Evolutionary conservation across 345 rosid genomes (phyloP).

Genomic region (Pelargonium nanum): DNA sequence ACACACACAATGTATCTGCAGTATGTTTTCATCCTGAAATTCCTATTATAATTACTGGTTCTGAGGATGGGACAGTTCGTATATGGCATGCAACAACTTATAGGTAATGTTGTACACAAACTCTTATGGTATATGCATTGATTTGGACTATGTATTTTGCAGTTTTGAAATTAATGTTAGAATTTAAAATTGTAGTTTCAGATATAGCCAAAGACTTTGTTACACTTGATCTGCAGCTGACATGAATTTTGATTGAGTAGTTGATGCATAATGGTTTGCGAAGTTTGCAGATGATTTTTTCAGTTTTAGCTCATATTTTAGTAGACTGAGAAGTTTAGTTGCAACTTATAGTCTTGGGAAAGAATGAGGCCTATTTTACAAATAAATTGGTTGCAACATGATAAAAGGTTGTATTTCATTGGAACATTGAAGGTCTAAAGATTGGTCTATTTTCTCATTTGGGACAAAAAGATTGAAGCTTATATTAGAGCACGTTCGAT

Average conservation of each 20-base stretch:
- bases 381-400: background rate
- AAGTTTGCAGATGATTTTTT: too few relatives aligned
- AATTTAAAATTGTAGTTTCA: background rate
- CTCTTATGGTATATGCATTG: background rate
- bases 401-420: too few relatives aligned
- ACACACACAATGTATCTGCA: conserved; percentile 76
- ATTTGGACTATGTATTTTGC: background rate
- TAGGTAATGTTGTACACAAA: conserved; percentile 27
- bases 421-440: too few relatives aligned
- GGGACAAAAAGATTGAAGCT: too few relatives aligned
- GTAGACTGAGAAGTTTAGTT: too few relatives aligned
- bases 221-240: too few relatives aligned
- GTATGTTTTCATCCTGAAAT: conserved; percentile 82
- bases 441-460: too few relatives aligned
- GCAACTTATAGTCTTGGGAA: background rate
- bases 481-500: too few relatives aligned
- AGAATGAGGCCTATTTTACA: background rate
- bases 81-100: conserved; percentile 76
- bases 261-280: too few relatives aligned
- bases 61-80: conserved; percentile 77
- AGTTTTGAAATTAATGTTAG: background rate
- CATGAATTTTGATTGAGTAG: too few relatives aligned
- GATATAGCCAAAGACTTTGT: too few relatives aligned
- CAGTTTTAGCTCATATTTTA: too few relatives aligned
- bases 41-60: conserved; percentile 69